A percentile compares a stretch with the other conserved stretches of the same genome.
phyloP scores from a whole-genome alignment of 805 yeast genomes.

The Kregervanrija pseudodelftensis region DNA sequence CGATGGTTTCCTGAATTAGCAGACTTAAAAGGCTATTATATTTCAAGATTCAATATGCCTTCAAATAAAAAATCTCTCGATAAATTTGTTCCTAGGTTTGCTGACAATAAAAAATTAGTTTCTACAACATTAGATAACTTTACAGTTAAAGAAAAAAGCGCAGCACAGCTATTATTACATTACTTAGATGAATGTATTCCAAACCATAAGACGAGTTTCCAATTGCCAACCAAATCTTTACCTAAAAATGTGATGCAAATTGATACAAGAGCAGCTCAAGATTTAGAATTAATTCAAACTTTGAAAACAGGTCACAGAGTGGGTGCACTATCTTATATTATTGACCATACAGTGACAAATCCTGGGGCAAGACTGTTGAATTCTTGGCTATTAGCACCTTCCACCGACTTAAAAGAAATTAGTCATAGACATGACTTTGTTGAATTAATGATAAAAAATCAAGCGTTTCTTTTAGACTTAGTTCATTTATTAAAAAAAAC shows the following conservation, averaged over 20 bases:
- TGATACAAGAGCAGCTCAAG: slow-evolving; percentile 72
- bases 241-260: slow-evolving; percentile 58
- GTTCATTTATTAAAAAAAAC: slow-evolving; percentile 35
- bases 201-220: slow-evolving; percentile 51
- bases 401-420: slow-evolving; percentile 52
- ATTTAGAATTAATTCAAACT: slow-evolving; percentile 62
- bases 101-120: slow-evolving; percentile 24
- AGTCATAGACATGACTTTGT: slow-evolving; percentile 48
- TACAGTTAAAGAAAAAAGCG: slow-evolving; percentile 44
- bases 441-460: slow-evolving; percentile 30
- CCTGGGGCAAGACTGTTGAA: slow-evolving; percentile 77
- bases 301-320: slow-evolving; percentile 47
- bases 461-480: slow-evolving; percentile 24
- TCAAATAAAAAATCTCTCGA: slow-evolving; percentile 32
- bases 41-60: slow-evolving; percentile 45
- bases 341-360: slow-evolving; percentile 68
- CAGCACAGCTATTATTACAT: slow-evolving; percentile 57
- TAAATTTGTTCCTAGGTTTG: slow-evolving; percentile 34
- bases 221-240: slow-evolving; percentile 54
- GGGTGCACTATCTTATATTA: slow-evolving; percentile 66
- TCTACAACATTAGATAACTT: slow-evolving; percentile 26
- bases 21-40: slow-evolving; percentile 51
- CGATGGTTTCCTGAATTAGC: slow-evolving; percentile 50
- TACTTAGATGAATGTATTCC: slow-evolving; percentile 74
- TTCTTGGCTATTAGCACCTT: slow-evolving; percentile 80